Base-by-base conservation (phyloP, 805 yeast genomes). In the Vanderwaltozyma polyspora region DNA sequence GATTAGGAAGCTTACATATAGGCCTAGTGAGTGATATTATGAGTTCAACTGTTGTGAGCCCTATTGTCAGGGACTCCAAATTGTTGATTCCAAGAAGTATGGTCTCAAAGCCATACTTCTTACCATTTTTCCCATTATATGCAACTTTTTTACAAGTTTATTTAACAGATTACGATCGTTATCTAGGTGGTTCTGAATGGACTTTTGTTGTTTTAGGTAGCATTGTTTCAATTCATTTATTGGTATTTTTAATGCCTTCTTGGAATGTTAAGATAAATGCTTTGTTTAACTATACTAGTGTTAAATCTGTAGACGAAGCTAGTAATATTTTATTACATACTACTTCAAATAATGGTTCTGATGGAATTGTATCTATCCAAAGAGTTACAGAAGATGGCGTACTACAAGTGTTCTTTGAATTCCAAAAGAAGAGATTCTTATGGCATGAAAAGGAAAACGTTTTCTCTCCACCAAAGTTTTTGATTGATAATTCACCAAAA, bases 111-210 rank as follows among this genome's bases (percentile, higher is more conserved):
- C 87, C 94, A 5, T 87, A 83, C 51, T 78, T 80, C 17, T 74
- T 82, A 68, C 94, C 95, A 8, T 87, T 86, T 57, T 57, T 79
- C 38, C 67, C 79, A 30, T 59, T 84, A 29, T 89, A 89, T 54
- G 94, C 95, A 5, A 51, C 70, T 14, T 83, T 82, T 55, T 62
- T 64, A 34, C 74, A 80, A 48, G 56, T 83, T 26, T 89, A 82
- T 56, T 49, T 57, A 39, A 61, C 63, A 40, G 73, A 77, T 37
- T 89, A 89, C 57, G 97, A 89, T 38, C 65, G 61, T 38, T 83
- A 83, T 54, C 80, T 89, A 50, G 80, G 71, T 29, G 95, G 95
- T 18, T 70, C 79, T 30, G 98, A 89, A 62, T 91, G 98, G 97
- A 91, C 97, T 0, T 84, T 83, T 57, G 91, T 89, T 25, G 87